Evolutionary conservation across 1,284 basidiomycete species (phyloP), one percentile per base, ranked within the genome.

Genomic region (Anthracocystis panici-leucophaei): DNA sequence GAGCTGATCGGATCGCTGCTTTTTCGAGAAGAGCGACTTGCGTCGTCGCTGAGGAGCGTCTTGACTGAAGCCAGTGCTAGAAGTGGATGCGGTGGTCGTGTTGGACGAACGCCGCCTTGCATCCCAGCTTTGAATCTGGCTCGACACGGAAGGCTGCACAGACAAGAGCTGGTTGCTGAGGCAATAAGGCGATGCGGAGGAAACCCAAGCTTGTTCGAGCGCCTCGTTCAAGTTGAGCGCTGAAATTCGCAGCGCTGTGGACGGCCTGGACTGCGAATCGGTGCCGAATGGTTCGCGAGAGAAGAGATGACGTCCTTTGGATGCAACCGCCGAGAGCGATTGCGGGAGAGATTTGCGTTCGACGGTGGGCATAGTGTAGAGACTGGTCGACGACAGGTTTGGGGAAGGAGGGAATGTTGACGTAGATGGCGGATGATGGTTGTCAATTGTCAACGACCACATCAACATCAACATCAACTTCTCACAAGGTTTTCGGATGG

Each of bases 21-120:
- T 72, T 23, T 72, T 72, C 7, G 56, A 66, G 20, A 73, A 73
- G 45, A 73, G 33, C 52, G 64, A 73, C 27, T 65, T 63, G 12
- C 57, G 46, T 18, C 60, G 60, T 38, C 69, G 55, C 46, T 66
- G 63, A 11, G 41, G 38, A 5, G 33, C 59, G 1, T 64, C 70
- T 12, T 41, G 42, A 9, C 40, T 27, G 3, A 14, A 12, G 20
- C 50, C 57, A n/a, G 5, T 38, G 55, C 64, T 59, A 2, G 57
- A 63, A 12, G 41, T 64, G 14, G 59, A 59, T 11, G 56, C 42
- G 16, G 57, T 65, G 27, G 59, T 72, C 25, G 69, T 56, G 40
- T 66, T 72, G 33, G 63, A 71, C 14, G 63, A 71, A 5, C 68
- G 54, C 38, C 68, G 11, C 63, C 54, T 4, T 55, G 59, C 45